Evolutionary conservation across 2,329 filamentous ascomycete species (phyloP).

Genomic region (Ophiostoma australiae): DNA sequence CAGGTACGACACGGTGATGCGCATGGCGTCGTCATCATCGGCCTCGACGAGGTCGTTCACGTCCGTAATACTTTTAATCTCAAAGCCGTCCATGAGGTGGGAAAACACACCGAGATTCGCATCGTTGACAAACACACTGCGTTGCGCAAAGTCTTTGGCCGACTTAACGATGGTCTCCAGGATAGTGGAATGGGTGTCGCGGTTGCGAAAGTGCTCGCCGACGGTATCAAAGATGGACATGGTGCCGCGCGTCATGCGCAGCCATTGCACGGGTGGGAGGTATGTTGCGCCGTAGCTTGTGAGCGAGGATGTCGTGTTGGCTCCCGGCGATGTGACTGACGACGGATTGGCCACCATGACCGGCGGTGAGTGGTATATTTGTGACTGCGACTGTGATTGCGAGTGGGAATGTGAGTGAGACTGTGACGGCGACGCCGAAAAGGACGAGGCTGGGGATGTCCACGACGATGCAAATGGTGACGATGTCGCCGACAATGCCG

Average conservation of each 20-base stretch:
- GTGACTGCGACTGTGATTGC: not conserved
- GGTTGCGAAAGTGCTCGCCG: not conserved
- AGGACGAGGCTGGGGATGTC: not conserved
- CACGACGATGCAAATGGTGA: conserved; percentile 4
- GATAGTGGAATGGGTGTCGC: not conserved
- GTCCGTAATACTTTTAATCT: not conserved
- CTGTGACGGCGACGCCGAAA: not conserved
- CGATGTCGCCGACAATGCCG: not conserved
- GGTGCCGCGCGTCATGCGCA: conserved; percentile 30
- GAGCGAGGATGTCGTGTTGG: conserved; percentile 20
- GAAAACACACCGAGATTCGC: not conserved
- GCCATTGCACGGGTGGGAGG: conserved; percentile 30
- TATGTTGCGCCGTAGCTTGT: conserved; percentile 28
- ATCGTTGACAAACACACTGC: not conserved
- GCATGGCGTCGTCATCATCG: not conserved
- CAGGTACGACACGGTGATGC: not conserved
- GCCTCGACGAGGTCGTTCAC: not conserved
- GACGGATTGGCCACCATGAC: not conserved
- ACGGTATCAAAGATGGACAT: conserved; percentile 26
- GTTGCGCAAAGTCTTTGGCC: not conserved
- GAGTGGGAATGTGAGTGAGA: not conserved
- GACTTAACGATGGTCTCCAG: not conserved
- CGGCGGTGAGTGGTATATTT: not conserved
- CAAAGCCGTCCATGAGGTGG: not conserved
- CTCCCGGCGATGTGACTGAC: not conserved